A percentile compares a stretch with the other conserved stretches of the same genome.
phyloP scores from a whole-genome alignment of 805 yeast species.

The Blastobotrys mokoenaii region DNA sequence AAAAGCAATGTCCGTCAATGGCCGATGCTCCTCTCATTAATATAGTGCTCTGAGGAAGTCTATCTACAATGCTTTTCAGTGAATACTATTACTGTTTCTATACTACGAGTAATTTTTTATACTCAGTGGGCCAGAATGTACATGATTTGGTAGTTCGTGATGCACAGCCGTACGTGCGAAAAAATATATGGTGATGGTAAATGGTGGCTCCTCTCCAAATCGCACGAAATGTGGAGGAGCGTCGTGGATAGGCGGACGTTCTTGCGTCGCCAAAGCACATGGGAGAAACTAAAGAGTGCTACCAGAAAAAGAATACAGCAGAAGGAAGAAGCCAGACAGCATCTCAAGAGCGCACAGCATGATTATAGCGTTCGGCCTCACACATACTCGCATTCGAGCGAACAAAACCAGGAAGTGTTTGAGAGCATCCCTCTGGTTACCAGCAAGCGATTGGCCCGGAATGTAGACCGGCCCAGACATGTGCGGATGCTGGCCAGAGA shows the following conservation, averaged over 20 bases:
- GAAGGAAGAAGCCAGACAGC: background rate
- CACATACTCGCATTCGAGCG: constrained; percentile 29
- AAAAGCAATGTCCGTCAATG: too few species aligned
- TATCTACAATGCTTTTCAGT: too few species aligned
- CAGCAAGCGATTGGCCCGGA: constrained; percentile 29
- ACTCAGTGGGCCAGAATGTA: too few species aligned
- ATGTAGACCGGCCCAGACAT: constrained; percentile 44
- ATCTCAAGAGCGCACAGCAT: constrained; percentile 14
- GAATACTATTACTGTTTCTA: too few species aligned
- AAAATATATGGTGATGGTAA: too few species aligned
- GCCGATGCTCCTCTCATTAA: too few species aligned
- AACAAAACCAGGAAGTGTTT: constrained; percentile 32
- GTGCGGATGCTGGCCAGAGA: constrained; percentile 69
- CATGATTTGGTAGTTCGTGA: too few species aligned
- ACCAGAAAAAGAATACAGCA: constrained; percentile 2
- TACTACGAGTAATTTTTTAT: too few species aligned
- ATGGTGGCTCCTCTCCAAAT: too few species aligned
- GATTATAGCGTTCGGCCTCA: constrained; percentile 29
- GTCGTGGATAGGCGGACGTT: background rate
- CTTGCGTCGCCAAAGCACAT: constrained; percentile 7
- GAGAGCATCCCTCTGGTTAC: constrained; percentile 37
- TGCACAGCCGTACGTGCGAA: too few species aligned
- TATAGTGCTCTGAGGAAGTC: too few species aligned
- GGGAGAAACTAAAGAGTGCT: constrained; percentile 8
- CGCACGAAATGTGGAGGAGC: background rate